Evolutionary conservation across 345 rosid genomes (phyloP), one percentile per base, ranked within the genome.

Genomic region (Bruguiera parviflora): DNA sequence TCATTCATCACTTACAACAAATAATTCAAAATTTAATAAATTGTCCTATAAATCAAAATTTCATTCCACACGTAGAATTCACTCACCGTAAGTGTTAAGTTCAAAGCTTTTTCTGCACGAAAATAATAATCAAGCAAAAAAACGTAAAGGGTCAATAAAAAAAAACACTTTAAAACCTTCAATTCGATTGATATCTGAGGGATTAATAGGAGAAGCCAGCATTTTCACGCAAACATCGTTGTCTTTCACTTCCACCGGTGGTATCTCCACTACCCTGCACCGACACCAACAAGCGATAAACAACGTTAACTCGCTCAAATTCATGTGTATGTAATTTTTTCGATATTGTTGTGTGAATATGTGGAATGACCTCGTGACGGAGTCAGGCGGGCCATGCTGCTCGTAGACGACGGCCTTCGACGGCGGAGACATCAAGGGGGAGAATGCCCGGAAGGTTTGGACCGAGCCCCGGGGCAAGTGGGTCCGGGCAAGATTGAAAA

Each of bases 171-270:
- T 1, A 57, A 61, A 68, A 87, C 97, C 96, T 88, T 94, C 87
- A 46, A 93, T 93, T 53, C 97, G 80, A 67, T 93, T 93, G 29
- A 93, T 84, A 79, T 91, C 97, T 11, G 92, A 91, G 8, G 98
- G 98, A 77, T 93, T 93, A 69, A 93, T 88, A 10, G 98, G 97
- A 66, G 94, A 77, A 37, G 96, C 98, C 52, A 93, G 79, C 98
- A 93, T 93, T 73, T 78, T 89, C 62, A 91, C 91, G 69, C 97
- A 93, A 51, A 88, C 91, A 67, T 89, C 91, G 32, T 83, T 82
- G 67, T 83, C 92, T 84, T 82, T 89, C 70, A 89, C 84, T 83
- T 84, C 85, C 9, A 88, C 89, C 11, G 92, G 91, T 37, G 92
- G 86, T 52, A 91, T 64, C 81, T 89, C 88, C 55, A 87, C 73